Evolutionary conservation across 495 filamentous ascomycete genomes (phyloP).

Genomic region (Parathielavia appendiculata): DNA sequence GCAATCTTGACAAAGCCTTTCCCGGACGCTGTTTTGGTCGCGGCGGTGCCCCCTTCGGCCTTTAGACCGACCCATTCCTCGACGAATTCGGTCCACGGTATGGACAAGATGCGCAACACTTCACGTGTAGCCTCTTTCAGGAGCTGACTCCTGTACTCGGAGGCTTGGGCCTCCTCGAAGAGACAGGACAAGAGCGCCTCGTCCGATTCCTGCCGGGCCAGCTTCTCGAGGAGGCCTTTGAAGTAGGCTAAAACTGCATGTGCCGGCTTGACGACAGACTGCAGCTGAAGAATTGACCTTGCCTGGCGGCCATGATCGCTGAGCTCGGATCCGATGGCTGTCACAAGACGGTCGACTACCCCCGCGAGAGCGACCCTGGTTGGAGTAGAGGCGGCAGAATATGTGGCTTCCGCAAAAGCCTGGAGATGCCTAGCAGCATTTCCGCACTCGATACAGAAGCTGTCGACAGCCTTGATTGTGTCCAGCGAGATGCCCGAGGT

Average conservation of each 20-base stretch:
- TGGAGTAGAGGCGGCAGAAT: slow-evolving; percentile 40
- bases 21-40: slow-evolving; percentile 42
- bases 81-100: slow-evolving; percentile 67
- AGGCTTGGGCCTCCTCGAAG: slow-evolving; percentile 56
- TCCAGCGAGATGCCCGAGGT: slow-evolving; percentile 64
- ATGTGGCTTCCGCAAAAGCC: slow-evolving; percentile 48
- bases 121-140: slow-evolving; percentile 60
- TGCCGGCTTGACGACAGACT: slow-evolving; percentile 58
- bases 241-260: slow-evolving; percentile 59
- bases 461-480: slow-evolving; percentile 53
- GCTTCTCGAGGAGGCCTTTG: slow-evolving; percentile 50
- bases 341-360: slow-evolving; percentile 50
- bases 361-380: slow-evolving; percentile 58
- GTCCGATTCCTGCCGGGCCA: slow-evolving; percentile 54
- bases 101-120: slow-evolving; percentile 57
- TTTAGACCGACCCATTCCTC: slow-evolving; percentile 75
- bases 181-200: slow-evolving; percentile 64
- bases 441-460: slow-evolving; percentile 55
- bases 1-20: slow-evolving; percentile 59
- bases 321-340: slow-evolving; percentile 52
- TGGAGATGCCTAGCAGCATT: slow-evolving; percentile 51
- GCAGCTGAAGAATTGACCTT: slow-evolving; percentile 62
- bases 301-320: slow-evolving; percentile 37
- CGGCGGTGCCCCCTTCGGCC: slow-evolving; percentile 46
- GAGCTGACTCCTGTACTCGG: slow-evolving; percentile 58